A percentile compares a stretch with the other conserved stretches of the same genome.
Conservation (phyloP, 345 rosid species). For the rapeseed (Brassica napus) region Da-Ae NC_063442.1:31187001-31187500, state of each 20-base stretch:
- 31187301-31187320: slow-evolving; percentile 93
- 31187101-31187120: slow-evolving; percentile 3
- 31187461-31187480: slow-evolving; percentile 82
- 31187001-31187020: slow-evolving; percentile 93
- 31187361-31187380: slow-evolving; percentile 32
- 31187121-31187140: not conserved
- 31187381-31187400: not conserved
- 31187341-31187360: slow-evolving; percentile 79
- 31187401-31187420: not conserved
- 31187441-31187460: slow-evolving; percentile 69
- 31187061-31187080: slow-evolving; percentile 94
- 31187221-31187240: slow-evolving; percentile 90
- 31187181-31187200: slow-evolving; percentile 92
- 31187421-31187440: slow-evolving; percentile 79
- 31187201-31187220: slow-evolving; percentile 83
- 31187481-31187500: slow-evolving; percentile 96
- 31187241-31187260: slow-evolving; percentile 90
- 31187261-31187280: slow-evolving; percentile 95
- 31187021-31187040: slow-evolving; percentile 99
- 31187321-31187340: slow-evolving; percentile 86
- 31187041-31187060: slow-evolving; percentile 96
- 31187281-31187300: slow-evolving; percentile 90
- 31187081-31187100: slow-evolving; percentile 36
- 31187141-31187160: slow-evolving; percentile 62
- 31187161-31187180: slow-evolving; percentile 99